phyloP scores from a whole-genome alignment of 208 protist genomes.

The Acanthamoeba castellanii region DNA sequence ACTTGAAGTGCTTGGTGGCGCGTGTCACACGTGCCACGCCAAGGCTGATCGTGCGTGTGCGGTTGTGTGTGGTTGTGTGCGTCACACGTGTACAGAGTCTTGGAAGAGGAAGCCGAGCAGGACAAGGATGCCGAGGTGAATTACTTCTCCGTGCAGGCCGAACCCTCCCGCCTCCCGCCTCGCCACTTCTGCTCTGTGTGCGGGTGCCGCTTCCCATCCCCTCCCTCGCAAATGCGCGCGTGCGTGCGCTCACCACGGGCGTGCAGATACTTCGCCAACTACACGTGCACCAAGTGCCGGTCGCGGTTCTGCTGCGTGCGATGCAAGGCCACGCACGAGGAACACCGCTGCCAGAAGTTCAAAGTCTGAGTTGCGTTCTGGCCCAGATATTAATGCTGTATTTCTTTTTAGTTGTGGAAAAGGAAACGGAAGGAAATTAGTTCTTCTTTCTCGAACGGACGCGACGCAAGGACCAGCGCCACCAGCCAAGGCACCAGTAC shows the following conservation, averaged over 20 bases:
- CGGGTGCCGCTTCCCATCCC: conserved; percentile 1
- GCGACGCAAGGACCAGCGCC: too few species aligned
- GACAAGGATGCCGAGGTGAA: background rate
- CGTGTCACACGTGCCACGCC: too few species aligned
- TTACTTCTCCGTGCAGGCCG: conserved; percentile 44
- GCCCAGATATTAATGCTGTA: too few species aligned
- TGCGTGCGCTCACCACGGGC: background rate
- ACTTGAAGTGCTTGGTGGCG: background rate
- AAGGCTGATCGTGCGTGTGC: background rate
- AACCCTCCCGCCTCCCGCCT: conserved; percentile 40
- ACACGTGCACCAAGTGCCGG: conserved; percentile 62
- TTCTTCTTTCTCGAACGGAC: too few species aligned
- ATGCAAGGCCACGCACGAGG: conserved; percentile 70
- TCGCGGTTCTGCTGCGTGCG: conserved; percentile 40
- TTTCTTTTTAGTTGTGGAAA: too few species aligned
- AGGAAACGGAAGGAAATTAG: too few species aligned
- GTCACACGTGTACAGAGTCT: background rate
- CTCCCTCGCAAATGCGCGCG: background rate
- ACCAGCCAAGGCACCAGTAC: too few species aligned
- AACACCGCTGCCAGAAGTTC: conserved; percentile 71
- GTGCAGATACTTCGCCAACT: conserved; percentile 64
- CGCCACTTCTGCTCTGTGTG: conserved; percentile 62
- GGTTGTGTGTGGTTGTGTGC: background rate
- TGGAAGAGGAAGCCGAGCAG: conserved; percentile 32
- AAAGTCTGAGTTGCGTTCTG: background rate